These are phyloP conservation scores for Stygiomarasmius scandens DNA, from an alignment of 1,284 basidiomycete species.

Conservation along the genomic window DNA sequence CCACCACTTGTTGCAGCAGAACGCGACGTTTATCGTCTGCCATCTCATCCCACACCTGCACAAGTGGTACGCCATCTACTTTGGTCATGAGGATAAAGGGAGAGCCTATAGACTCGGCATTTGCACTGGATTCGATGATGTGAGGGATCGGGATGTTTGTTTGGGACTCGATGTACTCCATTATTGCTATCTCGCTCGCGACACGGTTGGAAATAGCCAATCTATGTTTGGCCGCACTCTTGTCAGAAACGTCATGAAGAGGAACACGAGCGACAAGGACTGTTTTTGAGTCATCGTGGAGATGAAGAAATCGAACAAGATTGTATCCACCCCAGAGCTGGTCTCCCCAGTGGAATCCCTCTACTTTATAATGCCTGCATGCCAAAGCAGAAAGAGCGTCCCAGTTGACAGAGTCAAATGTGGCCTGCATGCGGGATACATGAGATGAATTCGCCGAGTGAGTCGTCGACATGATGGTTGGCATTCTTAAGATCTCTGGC, in stretches of 20 bases:
- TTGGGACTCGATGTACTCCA: no score
- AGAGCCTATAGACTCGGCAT: no score
- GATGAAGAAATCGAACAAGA: conserved; percentile 16
- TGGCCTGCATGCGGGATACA: conserved; percentile 1
- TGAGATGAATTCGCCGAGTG: no score
- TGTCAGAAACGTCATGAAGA: conserved; percentile 1
- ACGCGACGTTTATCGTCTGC: no score
- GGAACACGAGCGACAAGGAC: conserved; percentile 14
- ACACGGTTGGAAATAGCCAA: conserved; percentile 6
- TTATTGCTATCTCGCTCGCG: conserved; percentile 12
- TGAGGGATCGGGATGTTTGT: no score
- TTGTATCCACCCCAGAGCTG: conserved; percentile 11
- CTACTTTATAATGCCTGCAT: not conserved
- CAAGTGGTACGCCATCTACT: no score
- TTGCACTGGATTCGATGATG: no score
- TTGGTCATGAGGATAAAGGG: no score
- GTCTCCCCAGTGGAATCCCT: conserved; percentile 8
- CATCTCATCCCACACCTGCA: no score
- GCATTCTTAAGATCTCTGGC: no score
- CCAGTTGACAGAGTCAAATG: conserved; percentile 7
- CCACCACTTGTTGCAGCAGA: no score
- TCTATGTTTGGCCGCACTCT: not conserved
- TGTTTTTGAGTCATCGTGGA: conserved; percentile 8
- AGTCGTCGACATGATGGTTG: no score
- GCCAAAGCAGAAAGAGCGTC: conserved; percentile 6